Evolutionary conservation across 257 asterid genomes (phyloP).

Genomic region (Solanum piurae): DNA sequence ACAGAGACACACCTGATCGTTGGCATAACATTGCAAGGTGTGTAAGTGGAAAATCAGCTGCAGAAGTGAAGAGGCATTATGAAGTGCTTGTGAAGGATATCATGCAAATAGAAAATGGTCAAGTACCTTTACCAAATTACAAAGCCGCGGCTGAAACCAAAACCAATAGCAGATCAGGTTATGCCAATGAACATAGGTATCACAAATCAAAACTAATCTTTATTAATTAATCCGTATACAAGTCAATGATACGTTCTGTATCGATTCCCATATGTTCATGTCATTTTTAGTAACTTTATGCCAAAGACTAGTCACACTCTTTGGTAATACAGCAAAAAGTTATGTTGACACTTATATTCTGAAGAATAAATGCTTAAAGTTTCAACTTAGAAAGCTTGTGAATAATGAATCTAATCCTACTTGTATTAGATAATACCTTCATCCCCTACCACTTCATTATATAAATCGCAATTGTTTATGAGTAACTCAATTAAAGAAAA

Average conservation of each 20-base stretch:
- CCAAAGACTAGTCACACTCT: background rate
- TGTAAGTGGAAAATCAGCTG: conserved; percentile 30
- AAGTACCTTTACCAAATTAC: conserved; percentile 29
- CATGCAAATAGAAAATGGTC: conserved; percentile 25
- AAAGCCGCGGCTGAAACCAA: conserved; percentile 7
- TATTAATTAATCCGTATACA: background rate
- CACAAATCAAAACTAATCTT: background rate
- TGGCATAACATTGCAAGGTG: conserved; percentile 35
- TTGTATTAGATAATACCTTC: conserved; percentile 1
- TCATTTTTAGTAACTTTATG: background rate
- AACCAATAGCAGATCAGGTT: background rate
- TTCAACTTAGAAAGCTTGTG: background rate
- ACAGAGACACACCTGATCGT: conserved; percentile 39
- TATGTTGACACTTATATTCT: background rate
- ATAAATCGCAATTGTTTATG: background rate
- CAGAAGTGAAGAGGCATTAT: conserved; percentile 33
- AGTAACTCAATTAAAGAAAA: background rate
- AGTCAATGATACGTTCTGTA: background rate
- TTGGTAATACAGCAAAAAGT: background rate
- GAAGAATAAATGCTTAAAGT: background rate
- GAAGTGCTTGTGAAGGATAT: conserved; percentile 29
- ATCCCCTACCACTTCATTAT: background rate
- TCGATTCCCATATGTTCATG: background rate
- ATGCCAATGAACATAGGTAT: conserved; percentile 26
- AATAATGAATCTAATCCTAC: conserved; percentile 14